Evolutionary conservation across 1,139 yeast genomes (phyloP).

Genomic region (Geotrichum candidum): DNA sequence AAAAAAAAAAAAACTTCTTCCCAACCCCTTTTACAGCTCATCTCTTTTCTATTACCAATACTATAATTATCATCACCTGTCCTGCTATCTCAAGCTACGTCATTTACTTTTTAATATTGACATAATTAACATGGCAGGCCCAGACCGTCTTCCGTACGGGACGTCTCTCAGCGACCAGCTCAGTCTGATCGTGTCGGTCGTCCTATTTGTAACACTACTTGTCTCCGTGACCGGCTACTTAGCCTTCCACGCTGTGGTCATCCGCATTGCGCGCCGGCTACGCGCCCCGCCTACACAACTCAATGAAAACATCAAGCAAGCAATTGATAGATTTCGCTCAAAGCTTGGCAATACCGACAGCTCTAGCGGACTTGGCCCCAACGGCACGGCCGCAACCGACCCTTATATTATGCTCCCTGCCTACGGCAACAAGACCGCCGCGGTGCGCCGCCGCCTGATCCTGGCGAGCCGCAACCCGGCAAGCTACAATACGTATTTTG

Average conservation of each 20-base stretch:
- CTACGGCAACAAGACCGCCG: slow-evolving; percentile 32
- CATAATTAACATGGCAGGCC: not conserved
- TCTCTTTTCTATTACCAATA: not conserved
- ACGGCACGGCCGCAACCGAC: not conserved
- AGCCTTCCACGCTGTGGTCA: not conserved
- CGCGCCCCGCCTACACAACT: slow-evolving; percentile 29
- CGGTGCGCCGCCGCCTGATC: slow-evolving; percentile 49
- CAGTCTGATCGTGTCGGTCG: slow-evolving; percentile 10
- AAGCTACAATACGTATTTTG: slow-evolving; percentile 35
- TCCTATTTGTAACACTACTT: slow-evolving; percentile 15
- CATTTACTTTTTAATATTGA: not conserved
- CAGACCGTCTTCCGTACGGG: not conserved
- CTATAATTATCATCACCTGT: not conserved
- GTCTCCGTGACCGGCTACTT: slow-evolving; percentile 12
- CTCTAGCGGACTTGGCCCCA: not conserved
- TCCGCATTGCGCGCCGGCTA: slow-evolving; percentile 20
- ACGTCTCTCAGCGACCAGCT: slow-evolving; percentile 3
- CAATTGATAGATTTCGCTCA: slow-evolving; percentile 4
- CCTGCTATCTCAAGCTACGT: not conserved
- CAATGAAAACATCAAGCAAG: slow-evolving; percentile 3
- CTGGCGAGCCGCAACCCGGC: slow-evolving; percentile 47
- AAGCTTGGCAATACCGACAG: not conserved
- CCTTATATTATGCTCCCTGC: slow-evolving; percentile 17
- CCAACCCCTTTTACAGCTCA: not conserved
- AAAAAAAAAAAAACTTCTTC: not conserved